phyloP scores from a whole-genome alignment of 371 early-diverging fungal genomes.

The Mortierella sp. region DNA sequence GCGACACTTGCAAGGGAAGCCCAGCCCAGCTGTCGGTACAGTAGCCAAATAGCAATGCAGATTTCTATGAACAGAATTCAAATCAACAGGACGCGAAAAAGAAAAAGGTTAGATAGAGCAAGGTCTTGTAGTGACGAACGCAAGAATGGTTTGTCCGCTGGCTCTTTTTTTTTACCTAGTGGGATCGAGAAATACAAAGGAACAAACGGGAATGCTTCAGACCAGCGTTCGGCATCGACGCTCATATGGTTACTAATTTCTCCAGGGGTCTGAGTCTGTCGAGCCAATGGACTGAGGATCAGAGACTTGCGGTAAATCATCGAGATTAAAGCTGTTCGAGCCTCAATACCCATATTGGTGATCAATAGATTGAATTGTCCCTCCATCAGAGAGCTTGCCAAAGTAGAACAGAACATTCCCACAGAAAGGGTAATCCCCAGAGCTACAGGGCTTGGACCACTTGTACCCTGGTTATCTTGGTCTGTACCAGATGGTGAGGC shows the following conservation, averaged over 20 bases:
- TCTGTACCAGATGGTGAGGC: neutral
- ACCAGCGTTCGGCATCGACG: constrained; percentile 38
- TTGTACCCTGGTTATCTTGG: too few species aligned
- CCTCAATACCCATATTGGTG: constrained; percentile 53
- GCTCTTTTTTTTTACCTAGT: neutral
- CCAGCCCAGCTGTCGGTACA: constrained; percentile 44
- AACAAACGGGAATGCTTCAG: constrained; percentile 11
- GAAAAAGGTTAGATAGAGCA: too few species aligned
- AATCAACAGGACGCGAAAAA: too few species aligned
- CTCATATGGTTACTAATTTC: constrained; percentile 41
- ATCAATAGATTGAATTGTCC: constrained; percentile 24
- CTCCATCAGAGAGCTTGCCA: constrained; percentile 23
- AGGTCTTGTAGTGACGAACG: too few species aligned
- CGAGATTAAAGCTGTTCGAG: constrained; percentile 61
- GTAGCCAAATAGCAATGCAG: constrained; percentile 37
- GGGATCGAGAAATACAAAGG: constrained; percentile 31
- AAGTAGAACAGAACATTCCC: constrained; percentile 37
- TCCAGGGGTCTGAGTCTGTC: constrained; percentile 29
- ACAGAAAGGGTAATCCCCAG: constrained; percentile 29
- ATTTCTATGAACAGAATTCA: constrained; percentile 12
- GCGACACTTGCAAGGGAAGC: constrained; percentile 24
- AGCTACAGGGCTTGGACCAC: constrained; percentile 4
- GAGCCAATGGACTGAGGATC: constrained; percentile 24
- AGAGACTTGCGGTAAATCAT: constrained; percentile 65
- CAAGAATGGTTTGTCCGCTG: too few species aligned